Evolutionary conservation across 2,329 filamentous ascomycete species (phyloP).

Genomic region (Cytospora chrysosperma): DNA sequence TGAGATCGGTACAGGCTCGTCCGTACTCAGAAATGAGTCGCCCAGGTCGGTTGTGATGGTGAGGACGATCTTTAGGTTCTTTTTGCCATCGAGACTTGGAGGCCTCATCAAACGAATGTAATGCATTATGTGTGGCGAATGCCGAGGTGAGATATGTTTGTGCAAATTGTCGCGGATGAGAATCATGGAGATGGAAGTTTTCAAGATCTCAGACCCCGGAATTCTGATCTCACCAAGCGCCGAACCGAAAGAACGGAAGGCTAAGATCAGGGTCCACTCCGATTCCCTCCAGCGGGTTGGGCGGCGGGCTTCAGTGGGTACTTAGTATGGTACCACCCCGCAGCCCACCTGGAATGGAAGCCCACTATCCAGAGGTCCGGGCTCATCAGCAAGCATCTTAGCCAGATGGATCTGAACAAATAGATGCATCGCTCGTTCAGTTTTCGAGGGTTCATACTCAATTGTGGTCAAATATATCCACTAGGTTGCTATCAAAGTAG

Average conservation of each 20-base stretch:
- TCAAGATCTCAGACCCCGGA: not conserved
- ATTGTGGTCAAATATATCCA: not conserved
- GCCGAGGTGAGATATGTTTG: not conserved
- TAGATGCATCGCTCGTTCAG: too few relatives aligned
- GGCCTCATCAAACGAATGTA: constrained; percentile 56
- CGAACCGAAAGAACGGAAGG: not conserved
- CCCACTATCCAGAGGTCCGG: not conserved
- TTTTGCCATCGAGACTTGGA: constrained; percentile 37
- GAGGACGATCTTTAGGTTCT: constrained; percentile 45
- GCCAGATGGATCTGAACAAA: too few relatives aligned
- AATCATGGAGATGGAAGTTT: not conserved
- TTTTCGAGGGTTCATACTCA: too few relatives aligned
- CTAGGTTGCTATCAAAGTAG: too few relatives aligned
- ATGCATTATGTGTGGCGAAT: constrained; percentile 43
- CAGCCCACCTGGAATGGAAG: not conserved
- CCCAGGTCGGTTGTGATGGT: constrained; percentile 59
- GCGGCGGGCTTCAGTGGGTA: not conserved
- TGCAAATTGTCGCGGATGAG: not conserved
- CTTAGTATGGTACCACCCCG: too few relatives aligned
- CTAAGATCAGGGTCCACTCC: not conserved
- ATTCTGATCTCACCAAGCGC: not conserved
- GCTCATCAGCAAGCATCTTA: not conserved
- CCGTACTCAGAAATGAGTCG: constrained; percentile 52
- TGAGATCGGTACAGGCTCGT: constrained; percentile 43
- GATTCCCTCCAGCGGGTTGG: not conserved